These are phyloP conservation scores for Gastrolobium villosum DNA, from an alignment of 306 rosid genomes.

Conservation along the genomic window DNA sequence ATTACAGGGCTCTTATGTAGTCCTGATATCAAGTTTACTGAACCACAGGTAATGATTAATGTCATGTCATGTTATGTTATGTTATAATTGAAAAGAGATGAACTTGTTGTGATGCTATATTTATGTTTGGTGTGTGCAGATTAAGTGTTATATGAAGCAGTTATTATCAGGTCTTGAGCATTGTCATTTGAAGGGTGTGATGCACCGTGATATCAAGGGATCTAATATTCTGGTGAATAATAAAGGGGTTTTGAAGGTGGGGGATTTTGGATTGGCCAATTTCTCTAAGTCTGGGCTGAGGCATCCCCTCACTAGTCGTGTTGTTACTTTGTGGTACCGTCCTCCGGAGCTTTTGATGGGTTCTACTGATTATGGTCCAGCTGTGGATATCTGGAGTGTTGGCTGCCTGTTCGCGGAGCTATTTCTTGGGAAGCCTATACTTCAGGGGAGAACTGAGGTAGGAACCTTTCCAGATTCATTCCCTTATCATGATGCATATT, in stretches of 20 bases:
- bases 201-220: constrained; percentile 96
- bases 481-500: neutral
- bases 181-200: constrained; percentile 85
- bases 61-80: neutral
- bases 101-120: neutral
- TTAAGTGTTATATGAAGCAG: constrained; percentile 91
- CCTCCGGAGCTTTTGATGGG: constrained; percentile 97
- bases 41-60: constrained; percentile 67
- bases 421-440: constrained; percentile 81
- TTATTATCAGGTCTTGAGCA: constrained; percentile 87
- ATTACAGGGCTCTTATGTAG: constrained; percentile 82
- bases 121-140: constrained; percentile 55
- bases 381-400: constrained; percentile 96
- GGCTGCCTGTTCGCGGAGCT: constrained; percentile 94
- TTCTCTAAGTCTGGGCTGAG: constrained; percentile 58
- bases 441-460: constrained; percentile 98
- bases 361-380: constrained; percentile 83
- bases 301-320: constrained; percentile 90
- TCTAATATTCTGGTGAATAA: constrained; percentile 89
- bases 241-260: constrained; percentile 87
- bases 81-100: constrained; percentile 4
- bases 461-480: constrained; percentile 28
- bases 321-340: constrained; percentile 94
- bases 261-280: constrained; percentile 96
- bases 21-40: constrained; percentile 80